phyloP scores from a whole-genome alignment of 768 basidiomycete species.

The Suillus decipiens region DNA sequence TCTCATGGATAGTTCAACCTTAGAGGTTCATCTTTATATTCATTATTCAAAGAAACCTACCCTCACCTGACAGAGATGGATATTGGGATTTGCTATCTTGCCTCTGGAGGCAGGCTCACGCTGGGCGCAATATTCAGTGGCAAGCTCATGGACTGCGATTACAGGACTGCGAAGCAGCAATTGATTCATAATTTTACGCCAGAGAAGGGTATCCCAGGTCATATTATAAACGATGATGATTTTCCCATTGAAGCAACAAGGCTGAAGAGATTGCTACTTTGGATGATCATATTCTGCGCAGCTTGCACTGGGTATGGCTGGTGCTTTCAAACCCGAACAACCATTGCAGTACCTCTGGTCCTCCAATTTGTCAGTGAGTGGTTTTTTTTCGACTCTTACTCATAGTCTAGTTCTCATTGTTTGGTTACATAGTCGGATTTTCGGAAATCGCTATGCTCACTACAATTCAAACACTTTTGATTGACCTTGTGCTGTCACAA shows the following conservation, averaged over 20 bases:
- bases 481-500: constrained; percentile 59
- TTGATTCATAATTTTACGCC: constrained; percentile 11
- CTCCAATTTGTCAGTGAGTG: constrained; percentile 40
- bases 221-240: constrained; percentile 28
- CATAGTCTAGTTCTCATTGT: neutral
- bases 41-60: constrained; percentile 50
- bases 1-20: no score
- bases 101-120: constrained; percentile 67
- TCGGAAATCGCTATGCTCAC: constrained; percentile 50
- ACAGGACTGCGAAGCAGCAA: constrained; percentile 36
- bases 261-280: constrained; percentile 46
- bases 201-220: constrained; percentile 22
- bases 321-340: constrained; percentile 46
- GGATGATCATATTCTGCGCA: constrained; percentile 37
- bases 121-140: constrained; percentile 58
- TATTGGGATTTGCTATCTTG: constrained; percentile 74
- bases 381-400: constrained; percentile 1
- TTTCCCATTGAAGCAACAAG: constrained; percentile 62
- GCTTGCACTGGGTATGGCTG: constrained; percentile 55
- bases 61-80: constrained; percentile 43
- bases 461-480: constrained; percentile 53
- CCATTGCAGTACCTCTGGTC: constrained; percentile 52
- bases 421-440: constrained; percentile 46
- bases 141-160: constrained; percentile 62
- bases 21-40: no score